phyloP scores from a whole-genome alignment of 371 early-diverging fungal species.

The Rhizopus sp. region DNA sequence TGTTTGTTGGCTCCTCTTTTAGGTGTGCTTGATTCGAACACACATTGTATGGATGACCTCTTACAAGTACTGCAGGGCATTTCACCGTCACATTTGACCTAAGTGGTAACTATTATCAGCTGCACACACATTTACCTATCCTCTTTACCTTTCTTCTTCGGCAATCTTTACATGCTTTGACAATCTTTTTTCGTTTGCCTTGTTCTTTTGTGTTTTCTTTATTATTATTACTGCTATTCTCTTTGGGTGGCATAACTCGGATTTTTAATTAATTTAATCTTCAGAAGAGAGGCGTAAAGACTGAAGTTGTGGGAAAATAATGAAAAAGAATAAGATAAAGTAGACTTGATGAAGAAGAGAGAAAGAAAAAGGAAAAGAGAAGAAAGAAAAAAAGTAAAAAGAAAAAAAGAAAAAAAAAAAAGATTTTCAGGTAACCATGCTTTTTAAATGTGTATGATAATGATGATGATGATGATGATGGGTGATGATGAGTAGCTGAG shows the following conservation, averaged over 20 bases:
- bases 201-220: constrained; percentile 7
- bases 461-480: neutral
- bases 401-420: constrained; percentile 8
- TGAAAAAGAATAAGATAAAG: constrained; percentile 1
- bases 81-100: constrained; percentile 37
- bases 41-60: constrained; percentile 28
- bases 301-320: neutral
- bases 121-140: neutral
- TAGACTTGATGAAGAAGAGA: constrained; percentile 3
- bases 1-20: constrained; percentile 33
- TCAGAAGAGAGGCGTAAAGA: neutral
- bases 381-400: constrained; percentile 6
- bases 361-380: constrained; percentile 3
- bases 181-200: constrained; percentile 30
- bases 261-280: neutral
- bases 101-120: neutral
- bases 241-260: constrained; percentile 18
- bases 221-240: constrained; percentile 14
- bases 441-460: constrained; percentile 9
- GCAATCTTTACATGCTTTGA: constrained; percentile 35
- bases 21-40: constrained; percentile 30
- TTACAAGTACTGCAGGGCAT: constrained; percentile 29
- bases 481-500: neutral
- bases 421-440: constrained; percentile 8
- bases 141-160: constrained; percentile 28